Base-by-base conservation (phyloP, 805 yeast genomes). In the Monosporozyma unispora region DNA sequence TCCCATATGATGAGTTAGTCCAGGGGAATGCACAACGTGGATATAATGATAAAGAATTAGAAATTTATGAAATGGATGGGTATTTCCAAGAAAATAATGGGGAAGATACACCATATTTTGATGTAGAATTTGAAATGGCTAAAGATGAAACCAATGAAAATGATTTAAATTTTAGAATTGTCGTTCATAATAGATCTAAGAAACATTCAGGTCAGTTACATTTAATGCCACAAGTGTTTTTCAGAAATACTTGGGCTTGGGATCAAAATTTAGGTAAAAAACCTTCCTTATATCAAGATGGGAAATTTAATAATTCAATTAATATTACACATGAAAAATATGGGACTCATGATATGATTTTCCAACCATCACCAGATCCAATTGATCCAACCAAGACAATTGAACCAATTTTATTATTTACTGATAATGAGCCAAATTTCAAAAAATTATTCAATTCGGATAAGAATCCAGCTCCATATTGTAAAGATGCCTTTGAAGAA, bases 401-500 rank as follows among this genome's bases (percentile, higher is more conserved):
- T 44, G 87, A 81, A 53, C 95, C 96, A 3, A 68, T 72, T 51
- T 70, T 87, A 50, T 66, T 90, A 48, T 90, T 90, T 68, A 90
- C 97, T 44, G 95, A 90, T 51, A 90, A 90, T 66, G 95, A 85
- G 63, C 84, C 96, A 18, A 90, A 90, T 68, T 75, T 79, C 57
- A 62, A 77, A 59, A 77, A 77, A 60, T 72, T 90, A 53, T 90
- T 84, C 61, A 71, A 75, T 29, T 82, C 79, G 56, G 72, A 76
- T 56, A 61, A 60, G 59, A 84, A 86, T 57, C 74, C 79, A 37
- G 52, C 79, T 5, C 61, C 71, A 45, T 88, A 73, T 65, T 83
- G 81, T 51, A 90, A 90, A 66, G 96, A 90, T 67, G 97, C 91
- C 1, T 89, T 90, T 76, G 96, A 90, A 66, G 96, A 88, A 51